Percentiles rank a stretch among this genome's conserved stretches.
phyloP scores from a whole-genome alignment of 1,284 basidiomycete genomes.

The Ustilago sp. region DNA sequence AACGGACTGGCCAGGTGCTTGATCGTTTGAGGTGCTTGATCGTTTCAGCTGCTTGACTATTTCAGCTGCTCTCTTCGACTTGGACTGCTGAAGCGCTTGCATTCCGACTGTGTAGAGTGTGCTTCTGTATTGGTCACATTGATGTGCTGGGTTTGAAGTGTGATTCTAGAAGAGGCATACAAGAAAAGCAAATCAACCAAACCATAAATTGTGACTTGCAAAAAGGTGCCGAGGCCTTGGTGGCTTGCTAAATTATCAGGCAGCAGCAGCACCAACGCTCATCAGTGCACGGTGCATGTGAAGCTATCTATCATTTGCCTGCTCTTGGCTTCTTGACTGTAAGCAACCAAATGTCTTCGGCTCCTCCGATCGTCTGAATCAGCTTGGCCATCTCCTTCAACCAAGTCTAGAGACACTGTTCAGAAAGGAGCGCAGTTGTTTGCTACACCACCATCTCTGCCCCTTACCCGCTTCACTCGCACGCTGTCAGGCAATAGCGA shows the following conservation, averaged over 20 bases:
- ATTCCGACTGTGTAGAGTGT: background rate
- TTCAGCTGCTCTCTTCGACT: no score
- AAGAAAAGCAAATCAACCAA: background rate
- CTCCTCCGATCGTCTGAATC: background rate
- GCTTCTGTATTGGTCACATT: background rate
- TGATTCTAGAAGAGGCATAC: background rate
- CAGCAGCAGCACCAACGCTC: background rate
- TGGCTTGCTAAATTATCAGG: background rate
- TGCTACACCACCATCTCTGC: no score
- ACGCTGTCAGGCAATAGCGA: background rate
- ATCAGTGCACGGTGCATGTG: slow-evolving; percentile 1
- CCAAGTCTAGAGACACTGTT: no score
- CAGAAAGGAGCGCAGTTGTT: no score
- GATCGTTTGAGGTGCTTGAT: no score
- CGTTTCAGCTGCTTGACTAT: no score
- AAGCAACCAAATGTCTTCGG: background rate
- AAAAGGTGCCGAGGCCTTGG: background rate
- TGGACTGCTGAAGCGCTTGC: no score
- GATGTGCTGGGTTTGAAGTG: background rate
- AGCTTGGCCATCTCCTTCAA: background rate
- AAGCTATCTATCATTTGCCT: background rate
- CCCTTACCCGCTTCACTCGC: background rate
- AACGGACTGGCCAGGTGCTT: no score
- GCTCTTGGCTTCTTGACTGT: background rate
- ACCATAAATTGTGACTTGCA: background rate